Conservation (phyloP, 345 rosid genomes). For the Physaria fendleri region DNA sequence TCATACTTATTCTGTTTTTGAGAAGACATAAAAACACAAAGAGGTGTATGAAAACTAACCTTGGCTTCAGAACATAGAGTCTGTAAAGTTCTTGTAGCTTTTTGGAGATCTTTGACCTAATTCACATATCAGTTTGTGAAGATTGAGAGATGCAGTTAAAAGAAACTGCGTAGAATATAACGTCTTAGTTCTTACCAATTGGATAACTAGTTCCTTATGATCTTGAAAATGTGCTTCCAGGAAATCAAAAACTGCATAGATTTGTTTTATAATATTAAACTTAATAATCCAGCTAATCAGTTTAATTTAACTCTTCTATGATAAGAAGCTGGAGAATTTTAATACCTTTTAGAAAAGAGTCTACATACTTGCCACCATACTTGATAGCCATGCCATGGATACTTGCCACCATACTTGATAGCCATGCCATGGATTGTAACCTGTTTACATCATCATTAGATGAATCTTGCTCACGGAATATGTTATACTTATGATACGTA, state of each 20-base stretch:
- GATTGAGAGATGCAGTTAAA: neutral
- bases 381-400: conserved; percentile 79
- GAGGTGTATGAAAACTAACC: conserved; percentile 35
- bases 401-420: conserved; percentile 65
- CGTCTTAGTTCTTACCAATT: conserved; percentile 59
- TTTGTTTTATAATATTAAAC: neutral
- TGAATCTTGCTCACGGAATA: neutral
- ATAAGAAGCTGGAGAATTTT: neutral
- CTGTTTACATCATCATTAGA: too few relatives aligned
- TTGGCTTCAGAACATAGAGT: conserved; percentile 88
- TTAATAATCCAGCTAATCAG: conserved; percentile 1
- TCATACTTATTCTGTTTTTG: neutral
- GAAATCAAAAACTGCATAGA: conserved; percentile 59
- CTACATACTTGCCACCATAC: conserved; percentile 76
- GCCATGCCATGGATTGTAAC: conserved; percentile 77
- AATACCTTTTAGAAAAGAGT: conserved; percentile 71
- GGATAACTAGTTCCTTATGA: conserved; percentile 53
- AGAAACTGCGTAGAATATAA: neutral
- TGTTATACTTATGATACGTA: neutral
- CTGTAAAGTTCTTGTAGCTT: conserved; percentile 84
- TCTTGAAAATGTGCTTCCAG: conserved; percentile 58
- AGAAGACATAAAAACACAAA: neutral
- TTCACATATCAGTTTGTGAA: conserved; percentile 6
- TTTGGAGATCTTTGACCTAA: conserved; percentile 80
- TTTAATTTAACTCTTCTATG: neutral